Evolutionary conservation across 164 flowering plant species (phyloP).

Genomic region (Nymphaea colorata): DNA sequence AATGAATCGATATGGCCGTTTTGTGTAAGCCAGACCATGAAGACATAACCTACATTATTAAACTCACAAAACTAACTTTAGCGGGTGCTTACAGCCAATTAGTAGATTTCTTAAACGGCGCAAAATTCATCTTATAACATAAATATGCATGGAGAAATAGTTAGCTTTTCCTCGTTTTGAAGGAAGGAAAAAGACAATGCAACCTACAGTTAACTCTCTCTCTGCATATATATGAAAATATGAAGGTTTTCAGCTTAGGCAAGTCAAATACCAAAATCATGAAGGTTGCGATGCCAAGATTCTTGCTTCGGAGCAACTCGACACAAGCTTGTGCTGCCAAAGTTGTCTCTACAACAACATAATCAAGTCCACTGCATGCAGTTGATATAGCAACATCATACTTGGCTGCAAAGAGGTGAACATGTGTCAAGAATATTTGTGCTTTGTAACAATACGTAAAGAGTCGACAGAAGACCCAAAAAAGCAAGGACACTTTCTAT

Average conservation of each 20-base stretch:
- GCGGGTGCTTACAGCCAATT: too few species aligned
- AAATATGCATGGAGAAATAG: too few species aligned
- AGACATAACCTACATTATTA: too few species aligned
- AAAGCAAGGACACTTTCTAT: not conserved
- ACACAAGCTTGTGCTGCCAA: slow-evolving; percentile 90
- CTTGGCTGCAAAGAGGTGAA: slow-evolving; percentile 51
- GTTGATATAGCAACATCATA: slow-evolving; percentile 94
- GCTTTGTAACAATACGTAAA: not conserved
- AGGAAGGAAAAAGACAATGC: too few species aligned
- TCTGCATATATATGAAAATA: too few species aligned
- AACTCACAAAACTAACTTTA: too few species aligned
- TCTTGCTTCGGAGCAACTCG: slow-evolving; percentile 65
- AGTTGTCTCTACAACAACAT: slow-evolving; percentile 91
- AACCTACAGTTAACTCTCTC: too few species aligned
- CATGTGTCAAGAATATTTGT: not conserved
- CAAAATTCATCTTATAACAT: too few species aligned
- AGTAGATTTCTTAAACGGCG: too few species aligned
- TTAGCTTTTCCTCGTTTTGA: too few species aligned
- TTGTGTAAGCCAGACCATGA: too few species aligned
- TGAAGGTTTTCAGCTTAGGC: not conserved
- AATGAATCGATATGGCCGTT: too few species aligned
- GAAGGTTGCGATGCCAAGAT: slow-evolving; percentile 93
- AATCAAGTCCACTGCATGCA: slow-evolving; percentile 86
- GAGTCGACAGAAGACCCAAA: slow-evolving; percentile 1
- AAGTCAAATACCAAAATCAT: slow-evolving; percentile 69